phyloP scores from a whole-genome alignment of 129 eudicot species.

The Kitagawia praeruptora region DNA sequence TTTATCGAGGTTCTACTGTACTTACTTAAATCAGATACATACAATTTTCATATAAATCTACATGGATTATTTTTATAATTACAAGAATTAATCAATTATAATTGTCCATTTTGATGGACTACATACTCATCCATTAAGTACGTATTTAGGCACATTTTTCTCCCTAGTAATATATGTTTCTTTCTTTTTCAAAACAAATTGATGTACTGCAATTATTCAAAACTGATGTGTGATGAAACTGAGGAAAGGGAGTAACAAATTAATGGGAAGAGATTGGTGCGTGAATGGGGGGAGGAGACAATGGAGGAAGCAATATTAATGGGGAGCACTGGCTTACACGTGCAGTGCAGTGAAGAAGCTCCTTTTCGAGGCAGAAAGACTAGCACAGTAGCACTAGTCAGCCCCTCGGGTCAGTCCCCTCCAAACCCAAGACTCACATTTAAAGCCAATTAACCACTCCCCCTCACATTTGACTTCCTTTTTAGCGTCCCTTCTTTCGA shows the following conservation, averaged over 20 bases:
- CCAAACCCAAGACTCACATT: background rate
- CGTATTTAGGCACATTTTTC: no score
- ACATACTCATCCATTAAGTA: no score
- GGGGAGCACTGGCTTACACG: constrained; percentile 19
- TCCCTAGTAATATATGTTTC: no score
- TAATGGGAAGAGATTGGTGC: background rate
- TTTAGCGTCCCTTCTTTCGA: no score
- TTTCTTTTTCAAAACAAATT: no score
- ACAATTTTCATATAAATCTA: no score
- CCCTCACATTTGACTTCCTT: background rate
- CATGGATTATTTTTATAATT: no score
- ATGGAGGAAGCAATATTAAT: background rate
- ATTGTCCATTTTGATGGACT: no score
- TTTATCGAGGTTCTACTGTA: no score
- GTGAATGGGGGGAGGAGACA: background rate
- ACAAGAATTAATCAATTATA: no score
- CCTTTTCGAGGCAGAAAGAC: constrained; percentile 21
- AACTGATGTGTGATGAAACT: background rate
- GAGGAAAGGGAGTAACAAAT: background rate
- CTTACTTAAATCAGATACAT: no score
- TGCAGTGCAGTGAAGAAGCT: constrained; percentile 19
- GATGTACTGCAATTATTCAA: no score
- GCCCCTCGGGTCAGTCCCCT: background rate
- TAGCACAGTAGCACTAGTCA: background rate
- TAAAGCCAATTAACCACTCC: background rate